Evolutionary conservation across 164 flowering plant species (phyloP), one percentile per base, ranked within the genome.

Genomic region (Dillenia suffruticosa): DNA sequence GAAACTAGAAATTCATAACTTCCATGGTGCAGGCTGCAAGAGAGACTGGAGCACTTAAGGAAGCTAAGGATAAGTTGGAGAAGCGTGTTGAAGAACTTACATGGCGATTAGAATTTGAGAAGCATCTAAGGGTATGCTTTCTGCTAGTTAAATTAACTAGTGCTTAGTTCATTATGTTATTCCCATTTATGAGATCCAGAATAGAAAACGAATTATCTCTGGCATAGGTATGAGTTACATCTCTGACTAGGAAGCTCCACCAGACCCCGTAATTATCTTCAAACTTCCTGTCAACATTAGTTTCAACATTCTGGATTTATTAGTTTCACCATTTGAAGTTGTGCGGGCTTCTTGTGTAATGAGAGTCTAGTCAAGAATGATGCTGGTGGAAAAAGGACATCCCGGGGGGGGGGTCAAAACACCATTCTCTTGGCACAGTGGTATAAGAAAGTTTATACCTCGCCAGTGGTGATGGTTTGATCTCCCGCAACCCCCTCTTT

Each of bases 51-150:
- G 96, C 96, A 16, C 92, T 90, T 17, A 81, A 77, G 63, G 96
- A 85, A 69, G 96, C 96, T 2, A 90, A 90, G 76, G 94, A 87
- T 80, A 90, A 87, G 70, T 74, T 90, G 63, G 96, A 90, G 70
- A 90, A 90, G 78, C 85, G 88, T 51, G 96, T 87, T 26, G 94
- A 90, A 63, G 96, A 90, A 75, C 81, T 90, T 46, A 73, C 85
- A 70, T 90, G 96, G 96, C 71, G 96, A 63, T 63, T 90, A 54
- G 88, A 90, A 17, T 57, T 87, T 65, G 96, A 90, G 68, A 90
- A 87, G 76, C 91, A 81, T 57, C 63, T 76, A 77, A 74, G 92
- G 84, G 96, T 90, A 85, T 9, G 48, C 67, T 51, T 49, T 72
- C 62, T 49, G 51, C 56, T 47, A 62, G 26, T 55, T 48, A 49